Evolutionary conservation across 768 basidiomycete species (phyloP).

Genomic region (Tremella fuciformis): DNA sequence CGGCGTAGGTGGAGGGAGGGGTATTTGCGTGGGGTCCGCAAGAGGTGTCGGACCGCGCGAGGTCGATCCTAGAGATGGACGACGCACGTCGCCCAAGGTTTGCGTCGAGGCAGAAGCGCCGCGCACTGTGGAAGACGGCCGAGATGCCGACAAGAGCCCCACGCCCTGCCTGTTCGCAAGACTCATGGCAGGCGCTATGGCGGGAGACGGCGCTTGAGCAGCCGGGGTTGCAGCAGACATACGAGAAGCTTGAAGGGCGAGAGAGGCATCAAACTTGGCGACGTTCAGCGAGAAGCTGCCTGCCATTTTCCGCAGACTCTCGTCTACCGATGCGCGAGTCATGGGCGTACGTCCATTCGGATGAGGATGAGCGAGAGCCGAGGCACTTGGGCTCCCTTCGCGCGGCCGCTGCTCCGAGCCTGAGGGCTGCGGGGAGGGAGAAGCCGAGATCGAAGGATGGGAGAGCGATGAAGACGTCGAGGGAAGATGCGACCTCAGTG

Average conservation of each 20-base stretch:
- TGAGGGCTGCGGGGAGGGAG: slow-evolving; percentile 23
- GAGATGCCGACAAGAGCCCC: slow-evolving; percentile 34
- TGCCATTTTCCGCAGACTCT: slow-evolving; percentile 39
- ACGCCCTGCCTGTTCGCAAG: slow-evolving; percentile 19
- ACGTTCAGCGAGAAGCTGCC: slow-evolving; percentile 38
- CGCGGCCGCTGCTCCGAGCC: background rate
- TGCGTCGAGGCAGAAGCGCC: slow-evolving; percentile 6
- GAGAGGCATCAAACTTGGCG: slow-evolving; percentile 2
- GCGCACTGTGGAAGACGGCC: slow-evolving; percentile 23
- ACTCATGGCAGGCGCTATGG: background rate
- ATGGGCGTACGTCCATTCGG: slow-evolving; percentile 29
- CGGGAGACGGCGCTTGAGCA: background rate
- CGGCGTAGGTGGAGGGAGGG: slow-evolving; percentile 6
- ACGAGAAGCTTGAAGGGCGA: background rate
- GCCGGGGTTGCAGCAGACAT: background rate
- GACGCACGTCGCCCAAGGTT: slow-evolving; percentile 9
- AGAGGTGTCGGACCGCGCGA: slow-evolving; percentile 17
- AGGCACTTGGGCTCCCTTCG: slow-evolving; percentile 11
- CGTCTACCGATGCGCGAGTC: slow-evolving; percentile 44
- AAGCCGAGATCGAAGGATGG: slow-evolving; percentile 19
- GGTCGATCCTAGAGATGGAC: slow-evolving; percentile 17
- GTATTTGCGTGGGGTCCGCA: background rate
- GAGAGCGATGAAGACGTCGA: slow-evolving; percentile 47
- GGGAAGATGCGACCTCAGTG: slow-evolving; percentile 35
- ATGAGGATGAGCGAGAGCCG: background rate